Conservation (phyloP, 2,329 filamentous ascomycete genomes). For the Trichoderma lentiforme region DNA sequence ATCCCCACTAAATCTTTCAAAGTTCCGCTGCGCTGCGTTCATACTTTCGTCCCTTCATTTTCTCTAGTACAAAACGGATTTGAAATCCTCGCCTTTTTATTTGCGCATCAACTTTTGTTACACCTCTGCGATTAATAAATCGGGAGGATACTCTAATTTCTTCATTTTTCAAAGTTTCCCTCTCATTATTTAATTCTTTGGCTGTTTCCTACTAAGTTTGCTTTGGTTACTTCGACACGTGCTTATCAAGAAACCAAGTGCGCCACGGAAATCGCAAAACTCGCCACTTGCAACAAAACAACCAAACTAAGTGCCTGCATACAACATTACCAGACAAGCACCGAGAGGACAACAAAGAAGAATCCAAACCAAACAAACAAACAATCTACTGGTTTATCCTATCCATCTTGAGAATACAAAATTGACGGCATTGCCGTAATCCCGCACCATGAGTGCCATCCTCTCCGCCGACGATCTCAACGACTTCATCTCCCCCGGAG, state of each 20-base stretch:
- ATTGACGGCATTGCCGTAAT: conserved; percentile 15
- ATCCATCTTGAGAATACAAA: background rate
- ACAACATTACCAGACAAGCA: background rate
- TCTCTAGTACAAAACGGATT: conserved; percentile 23
- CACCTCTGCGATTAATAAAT: too few relatives aligned
- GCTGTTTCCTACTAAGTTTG: background rate
- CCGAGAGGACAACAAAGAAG: background rate
- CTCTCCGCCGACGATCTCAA: conserved; percentile 95
- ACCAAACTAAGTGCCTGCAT: background rate
- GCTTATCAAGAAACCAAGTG: conserved; percentile 10
- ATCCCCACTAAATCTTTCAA: background rate
- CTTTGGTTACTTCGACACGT: background rate
- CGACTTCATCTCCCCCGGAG: conserved; percentile 96
- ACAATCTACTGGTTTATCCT: background rate
- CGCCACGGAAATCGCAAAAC: conserved; percentile 3
- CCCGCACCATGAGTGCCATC: conserved; percentile 81
- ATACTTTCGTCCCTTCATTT: background rate
- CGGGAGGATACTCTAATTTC: background rate
- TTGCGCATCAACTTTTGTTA: conserved; percentile 21
- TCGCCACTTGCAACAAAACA: conserved; percentile 2
- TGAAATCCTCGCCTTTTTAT: conserved; percentile 33
- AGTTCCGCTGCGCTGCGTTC: background rate
- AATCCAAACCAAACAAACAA: background rate
- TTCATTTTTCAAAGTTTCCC: too few relatives aligned
- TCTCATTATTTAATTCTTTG: background rate